Evolutionary conservation across 164 flowering plant species (phyloP).

Genomic region (Vitis rotundifolia): DNA sequence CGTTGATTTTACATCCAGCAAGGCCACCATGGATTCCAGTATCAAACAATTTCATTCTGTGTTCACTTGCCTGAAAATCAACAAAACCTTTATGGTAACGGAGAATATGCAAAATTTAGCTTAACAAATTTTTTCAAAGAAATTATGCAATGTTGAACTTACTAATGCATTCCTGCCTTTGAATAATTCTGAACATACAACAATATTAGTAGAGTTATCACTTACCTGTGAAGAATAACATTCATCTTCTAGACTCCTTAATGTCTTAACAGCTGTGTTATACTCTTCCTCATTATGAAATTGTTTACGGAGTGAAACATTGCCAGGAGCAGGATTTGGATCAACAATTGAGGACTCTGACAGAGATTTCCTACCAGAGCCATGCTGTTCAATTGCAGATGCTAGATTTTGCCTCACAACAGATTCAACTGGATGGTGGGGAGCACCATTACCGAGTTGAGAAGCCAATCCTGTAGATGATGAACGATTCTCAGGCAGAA

Average conservation of each 20-base stretch:
- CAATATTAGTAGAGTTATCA: background rate
- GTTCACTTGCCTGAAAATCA: constrained; percentile 48
- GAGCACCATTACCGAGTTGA: constrained; percentile 35
- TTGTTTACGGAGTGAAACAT: constrained; percentile 74
- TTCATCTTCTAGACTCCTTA: constrained; percentile 56
- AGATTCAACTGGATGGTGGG: constrained; percentile 44
- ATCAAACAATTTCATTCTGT: constrained; percentile 42
- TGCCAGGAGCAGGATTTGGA: constrained; percentile 52
- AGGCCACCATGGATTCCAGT: constrained; percentile 28
- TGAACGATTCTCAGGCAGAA: constrained; percentile 45
- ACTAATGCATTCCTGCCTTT: background rate
- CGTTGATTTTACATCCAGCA: constrained; percentile 26
- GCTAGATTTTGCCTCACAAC: constrained; percentile 64
- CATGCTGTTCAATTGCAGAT: constrained; percentile 77
- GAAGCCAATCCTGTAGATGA: constrained; percentile 33
- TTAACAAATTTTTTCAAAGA: background rate
- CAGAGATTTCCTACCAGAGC: constrained; percentile 85
- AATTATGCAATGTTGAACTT: background rate
- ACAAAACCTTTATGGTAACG: background rate
- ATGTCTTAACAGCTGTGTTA: constrained; percentile 24
- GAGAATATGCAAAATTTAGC: background rate
- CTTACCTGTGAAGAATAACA: constrained; percentile 49
- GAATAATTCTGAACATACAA: background rate
- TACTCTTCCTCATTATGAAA: constrained; percentile 58
- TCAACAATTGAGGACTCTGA: constrained; percentile 59